phyloP scores from a whole-genome alignment of 2,329 filamentous ascomycete species.

The Neofusicoccum cordaticola region DNA sequence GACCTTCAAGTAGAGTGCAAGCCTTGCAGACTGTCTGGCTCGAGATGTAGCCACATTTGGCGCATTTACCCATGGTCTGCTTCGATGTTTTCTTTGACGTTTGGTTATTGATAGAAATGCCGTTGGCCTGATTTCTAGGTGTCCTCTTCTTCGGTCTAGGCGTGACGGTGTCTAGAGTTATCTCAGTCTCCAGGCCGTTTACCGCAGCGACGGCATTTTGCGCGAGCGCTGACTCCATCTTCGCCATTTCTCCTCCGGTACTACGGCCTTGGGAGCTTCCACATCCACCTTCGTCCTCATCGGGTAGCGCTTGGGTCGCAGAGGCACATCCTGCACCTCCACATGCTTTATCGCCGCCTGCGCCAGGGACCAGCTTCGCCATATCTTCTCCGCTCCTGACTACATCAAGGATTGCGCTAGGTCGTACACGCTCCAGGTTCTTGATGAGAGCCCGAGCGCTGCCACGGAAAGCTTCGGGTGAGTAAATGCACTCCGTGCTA shows the following conservation, averaged over 20 bases:
- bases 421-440: constrained; percentile 86
- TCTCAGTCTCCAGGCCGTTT: constrained; percentile 34
- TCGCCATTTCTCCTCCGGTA: constrained; percentile 74
- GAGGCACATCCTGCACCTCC: constrained; percentile 30
- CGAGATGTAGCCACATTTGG: constrained; percentile 90
- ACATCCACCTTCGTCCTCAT: constrained; percentile 69
- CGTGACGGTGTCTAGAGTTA: constrained; percentile 2
- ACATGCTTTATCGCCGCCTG: constrained; percentile 44
- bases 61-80: constrained; percentile 78
- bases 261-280: constrained; percentile 66
- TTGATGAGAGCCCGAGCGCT: constrained; percentile 91
- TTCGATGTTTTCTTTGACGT: constrained; percentile 42
- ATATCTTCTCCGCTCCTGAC: constrained; percentile 95
- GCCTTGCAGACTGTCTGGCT: constrained; percentile 94
- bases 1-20: constrained; percentile 79
- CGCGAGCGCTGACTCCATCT: constrained; percentile 71
- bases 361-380: constrained; percentile 73
- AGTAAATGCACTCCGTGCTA: constrained; percentile 97
- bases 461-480: constrained; percentile 91
- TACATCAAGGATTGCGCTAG: constrained; percentile 92
- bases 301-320: constrained; percentile 40
- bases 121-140: constrained; percentile 20
- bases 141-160: constrained; percentile 18
- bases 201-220: constrained; percentile 57
- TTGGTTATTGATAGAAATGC: constrained; percentile 22